Conservation (phyloP, 306 rosid species). For the Vigna nakashimae region DNA sequence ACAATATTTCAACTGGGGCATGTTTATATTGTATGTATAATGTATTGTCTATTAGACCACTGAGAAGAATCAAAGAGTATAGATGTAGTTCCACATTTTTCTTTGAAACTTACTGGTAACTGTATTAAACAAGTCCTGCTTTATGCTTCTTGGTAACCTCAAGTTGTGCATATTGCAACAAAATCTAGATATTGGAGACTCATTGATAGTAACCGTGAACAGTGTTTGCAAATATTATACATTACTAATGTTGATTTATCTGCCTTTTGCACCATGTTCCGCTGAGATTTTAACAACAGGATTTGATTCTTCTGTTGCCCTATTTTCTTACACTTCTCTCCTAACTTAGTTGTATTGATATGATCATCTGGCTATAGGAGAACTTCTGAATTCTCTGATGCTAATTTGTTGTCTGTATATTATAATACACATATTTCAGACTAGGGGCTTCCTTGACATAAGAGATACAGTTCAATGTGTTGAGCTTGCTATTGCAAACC, state of each 20-base stretch:
- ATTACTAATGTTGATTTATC: slow-evolving; percentile 12
- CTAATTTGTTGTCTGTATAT: slow-evolving; percentile 32
- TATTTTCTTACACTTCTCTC: slow-evolving; percentile 7
- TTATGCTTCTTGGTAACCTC: not conserved
- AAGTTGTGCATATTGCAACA: not conserved
- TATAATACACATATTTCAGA: slow-evolving; percentile 60
- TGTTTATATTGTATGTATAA: slow-evolving; percentile 18
- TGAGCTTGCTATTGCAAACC: slow-evolving; percentile 94
- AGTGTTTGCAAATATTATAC: not conserved
- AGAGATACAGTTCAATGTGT: slow-evolving; percentile 96
- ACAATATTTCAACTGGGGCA: not conserved
- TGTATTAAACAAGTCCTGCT: not conserved
- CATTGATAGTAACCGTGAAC: slow-evolving; percentile 5
- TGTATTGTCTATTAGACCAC: slow-evolving; percentile 4
- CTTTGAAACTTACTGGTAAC: not conserved
- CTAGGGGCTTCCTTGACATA: slow-evolving; percentile 95
- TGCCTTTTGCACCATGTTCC: slow-evolving; percentile 12
- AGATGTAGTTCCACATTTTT: slow-evolving; percentile 13
- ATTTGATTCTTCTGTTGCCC: not conserved
- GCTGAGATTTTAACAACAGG: not conserved
- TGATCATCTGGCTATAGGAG: not conserved
- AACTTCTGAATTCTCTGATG: not conserved
- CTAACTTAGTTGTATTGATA: slow-evolving; percentile 18
- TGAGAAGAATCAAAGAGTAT: not conserved
- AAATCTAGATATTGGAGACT: not conserved